These are phyloP conservation scores for Phytophthora crassamura DNA, from an alignment of 352 stramenopile genomes.

Conservation along the genomic window DNA sequence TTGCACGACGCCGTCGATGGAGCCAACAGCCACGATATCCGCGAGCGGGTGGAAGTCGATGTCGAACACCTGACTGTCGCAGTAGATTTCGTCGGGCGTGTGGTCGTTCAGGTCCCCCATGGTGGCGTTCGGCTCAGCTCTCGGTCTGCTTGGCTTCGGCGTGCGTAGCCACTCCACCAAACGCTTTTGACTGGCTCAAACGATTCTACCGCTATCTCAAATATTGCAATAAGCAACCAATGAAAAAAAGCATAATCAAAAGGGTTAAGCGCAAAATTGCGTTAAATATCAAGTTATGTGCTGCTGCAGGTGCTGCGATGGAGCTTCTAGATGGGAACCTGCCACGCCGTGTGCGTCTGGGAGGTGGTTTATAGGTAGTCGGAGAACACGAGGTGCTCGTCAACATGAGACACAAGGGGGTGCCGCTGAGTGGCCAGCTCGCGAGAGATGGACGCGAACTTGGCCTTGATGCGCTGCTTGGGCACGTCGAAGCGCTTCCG, in stretches of 20 bases:
- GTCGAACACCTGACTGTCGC: slow-evolving; percentile 82
- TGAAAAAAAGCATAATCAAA: slow-evolving; percentile 2
- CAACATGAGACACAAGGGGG: slow-evolving; percentile 46
- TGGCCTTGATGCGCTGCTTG: slow-evolving; percentile 75
- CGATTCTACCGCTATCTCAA: slow-evolving; percentile 13
- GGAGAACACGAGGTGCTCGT: slow-evolving; percentile 79
- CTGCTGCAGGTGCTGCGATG: neutral
- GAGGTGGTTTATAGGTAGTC: slow-evolving; percentile 59
- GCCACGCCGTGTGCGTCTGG: slow-evolving; percentile 8
- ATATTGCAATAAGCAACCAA: slow-evolving; percentile 1
- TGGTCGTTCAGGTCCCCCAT: slow-evolving; percentile 80
- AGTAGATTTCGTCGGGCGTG: slow-evolving; percentile 81
- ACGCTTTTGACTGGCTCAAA: slow-evolving; percentile 45
- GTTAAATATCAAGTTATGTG: slow-evolving; percentile 31
- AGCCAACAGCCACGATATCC: slow-evolving; percentile 77
- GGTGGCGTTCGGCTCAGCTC: slow-evolving; percentile 16
- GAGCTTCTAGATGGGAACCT: slow-evolving; percentile 30
- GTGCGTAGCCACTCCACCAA: slow-evolving; percentile 17
- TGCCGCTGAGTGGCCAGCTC: slow-evolving; percentile 60
- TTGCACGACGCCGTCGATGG: slow-evolving; percentile 84
- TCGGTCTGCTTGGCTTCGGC: neutral
- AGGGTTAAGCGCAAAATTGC: slow-evolving; percentile 25
- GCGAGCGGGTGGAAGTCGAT: slow-evolving; percentile 85
- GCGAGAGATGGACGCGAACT: slow-evolving; percentile 68
- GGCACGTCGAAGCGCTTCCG: slow-evolving; percentile 66